A percentile compares a stretch with the other conserved stretches of the same genome.
Evolutionary conservation across 441 rosid genomes (phyloP).

Genomic region (Melastoma candidum): DNA sequence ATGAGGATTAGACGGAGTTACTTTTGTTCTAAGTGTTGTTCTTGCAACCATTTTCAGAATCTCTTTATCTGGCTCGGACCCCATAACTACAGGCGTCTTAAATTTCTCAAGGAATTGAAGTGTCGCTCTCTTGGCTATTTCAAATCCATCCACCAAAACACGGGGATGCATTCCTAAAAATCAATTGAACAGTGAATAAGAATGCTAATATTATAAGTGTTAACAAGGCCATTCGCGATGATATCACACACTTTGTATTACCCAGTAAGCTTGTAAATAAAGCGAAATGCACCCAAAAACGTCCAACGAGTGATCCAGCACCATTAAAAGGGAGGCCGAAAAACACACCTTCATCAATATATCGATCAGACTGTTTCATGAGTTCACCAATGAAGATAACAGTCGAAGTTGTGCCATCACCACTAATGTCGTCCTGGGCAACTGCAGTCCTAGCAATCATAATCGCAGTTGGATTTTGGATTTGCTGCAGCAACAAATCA

Average conservation of each 20-base stretch:
- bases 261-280: background rate
- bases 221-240: background rate
- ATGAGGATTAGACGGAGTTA: constrained; percentile 10
- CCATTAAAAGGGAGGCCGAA: background rate
- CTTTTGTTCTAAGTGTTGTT: constrained; percentile 86
- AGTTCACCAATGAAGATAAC: constrained; percentile 96
- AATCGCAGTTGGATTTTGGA: constrained; percentile 88
- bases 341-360: constrained; percentile 76
- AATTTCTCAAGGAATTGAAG: constrained; percentile 85
- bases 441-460: constrained; percentile 98
- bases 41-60: constrained; percentile 95
- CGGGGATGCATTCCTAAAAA: constrained; percentile 89
- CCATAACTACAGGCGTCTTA: constrained; percentile 89
- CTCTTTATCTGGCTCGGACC: constrained; percentile 85
- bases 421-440: constrained; percentile 91
- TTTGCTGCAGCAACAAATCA: constrained; percentile 55
- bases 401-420: constrained; percentile 96
- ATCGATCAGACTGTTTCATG: constrained; percentile 92
- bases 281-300: background rate
- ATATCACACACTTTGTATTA: background rate
- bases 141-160: constrained; percentile 93
- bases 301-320: no score
- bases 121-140: constrained; percentile 86
- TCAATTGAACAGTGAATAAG: background rate
- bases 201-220: background rate